Evolutionary conservation across 2,329 filamentous ascomycete genomes (phyloP), one percentile per base, ranked within the genome.

Genomic region (Monosporascus cannonballus): DNA sequence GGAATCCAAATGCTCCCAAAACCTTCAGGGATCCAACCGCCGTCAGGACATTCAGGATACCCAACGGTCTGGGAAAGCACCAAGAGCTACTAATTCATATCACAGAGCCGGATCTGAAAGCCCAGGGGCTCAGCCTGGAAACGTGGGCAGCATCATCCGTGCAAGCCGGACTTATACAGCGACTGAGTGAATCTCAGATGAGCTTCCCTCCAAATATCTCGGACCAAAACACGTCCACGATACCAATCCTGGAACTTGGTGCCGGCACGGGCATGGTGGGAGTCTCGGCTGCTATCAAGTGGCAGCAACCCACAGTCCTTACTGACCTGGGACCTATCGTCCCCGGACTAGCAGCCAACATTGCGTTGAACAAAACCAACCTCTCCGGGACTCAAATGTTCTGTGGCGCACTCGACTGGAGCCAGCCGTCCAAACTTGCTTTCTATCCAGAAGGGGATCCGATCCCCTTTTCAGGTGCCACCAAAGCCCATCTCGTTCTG

Each of bases 131-230:
- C n/a, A 55, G 59, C 17, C 59, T 72, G n/a, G 61, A 65, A 50
- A 71, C 69, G 18, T 72, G 69, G 69, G 69, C 69, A 4, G 65
- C 67, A n/a, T 66, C 68, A 4, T 63, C 64, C 50, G 61, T 71
- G 42, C 60, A 71, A 14, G 66, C 69, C 6, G 64, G 67, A 53
- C 51, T 64, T 34, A 61, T 71, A 2, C 65, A 72, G 52, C 63
- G 62, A 50, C 58, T 70, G 20, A 17, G 48, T 57, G 56, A 30
- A 52, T 61, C 15, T 51, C 51, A 15, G 54, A 57, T 49, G 54
- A 59, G 11, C 15, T 47, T 20, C 22, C 37, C 34, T 15, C 25
- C 39, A 9, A 51, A 50, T 27, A 51, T 54, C 3, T 11, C n/a
- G n/a, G n/a, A 25, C 47, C 50, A 54, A 44, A 45, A 17, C 45